phyloP scores from a whole-genome alignment of 2,329 filamentous ascomycete species.

The Fusarium vanettenii region DNA sequence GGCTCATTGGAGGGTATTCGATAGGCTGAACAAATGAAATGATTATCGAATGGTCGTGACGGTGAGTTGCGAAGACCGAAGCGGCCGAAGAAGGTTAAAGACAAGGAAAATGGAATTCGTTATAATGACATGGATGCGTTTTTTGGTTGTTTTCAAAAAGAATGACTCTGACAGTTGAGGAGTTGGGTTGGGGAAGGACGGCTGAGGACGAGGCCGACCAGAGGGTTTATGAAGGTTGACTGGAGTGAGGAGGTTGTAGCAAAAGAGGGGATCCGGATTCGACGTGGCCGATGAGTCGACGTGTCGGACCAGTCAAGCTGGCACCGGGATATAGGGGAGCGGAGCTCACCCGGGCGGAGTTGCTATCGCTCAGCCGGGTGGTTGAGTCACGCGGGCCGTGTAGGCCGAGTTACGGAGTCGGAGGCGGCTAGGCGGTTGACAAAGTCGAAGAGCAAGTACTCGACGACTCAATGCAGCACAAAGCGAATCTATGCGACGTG shows the following conservation, averaged over 20 bases:
- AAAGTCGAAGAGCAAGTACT: conserved; percentile 36
- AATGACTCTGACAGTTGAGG: conserved; percentile 44
- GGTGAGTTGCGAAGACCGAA: conserved; percentile 44
- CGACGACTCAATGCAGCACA: conserved; percentile 42
- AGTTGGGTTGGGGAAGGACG: conserved; percentile 27
- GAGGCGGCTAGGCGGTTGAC: conserved; percentile 16
- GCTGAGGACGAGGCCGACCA: conserved; percentile 47
- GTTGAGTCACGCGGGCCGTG: conserved; percentile 39
- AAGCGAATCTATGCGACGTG: conserved; percentile 24
- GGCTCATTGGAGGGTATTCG: conserved; percentile 54
- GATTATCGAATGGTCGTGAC: conserved; percentile 49
- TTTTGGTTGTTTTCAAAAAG: conserved; percentile 43
- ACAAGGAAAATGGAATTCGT: conserved; percentile 53
- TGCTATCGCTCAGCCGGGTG: conserved; percentile 37
- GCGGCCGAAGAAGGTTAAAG: conserved; percentile 46
- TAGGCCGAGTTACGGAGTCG: conserved; percentile 29
- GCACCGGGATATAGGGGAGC: conserved; percentile 45
- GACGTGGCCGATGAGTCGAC: conserved; percentile 45
- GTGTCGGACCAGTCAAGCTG: conserved; percentile 45
- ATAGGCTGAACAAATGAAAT: conserved; percentile 52
- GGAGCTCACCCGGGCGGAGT: conserved; percentile 45
- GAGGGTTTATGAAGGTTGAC: conserved; percentile 20
- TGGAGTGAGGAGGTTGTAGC: conserved; percentile 10
- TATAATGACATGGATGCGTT: conserved; percentile 58
- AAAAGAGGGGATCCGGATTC: conserved; percentile 34